A percentile compares a stretch with the other conserved stretches of the same genome.
Evolutionary conservation across 768 basidiomycete genomes (phyloP).

Genomic region (Calocera viscosa): DNA sequence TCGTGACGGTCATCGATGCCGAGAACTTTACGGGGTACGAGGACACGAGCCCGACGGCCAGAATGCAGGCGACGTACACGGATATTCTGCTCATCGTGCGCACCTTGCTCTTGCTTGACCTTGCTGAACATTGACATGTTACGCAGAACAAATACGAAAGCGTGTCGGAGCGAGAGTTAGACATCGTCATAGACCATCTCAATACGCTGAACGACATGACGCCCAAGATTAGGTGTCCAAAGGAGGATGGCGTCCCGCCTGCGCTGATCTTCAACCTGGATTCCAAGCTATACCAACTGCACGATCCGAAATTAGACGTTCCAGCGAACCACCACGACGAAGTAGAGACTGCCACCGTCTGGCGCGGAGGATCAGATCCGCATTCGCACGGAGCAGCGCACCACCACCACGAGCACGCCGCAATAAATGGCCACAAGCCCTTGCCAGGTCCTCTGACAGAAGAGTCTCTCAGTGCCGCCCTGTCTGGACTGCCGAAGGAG

Average conservation of each 20-base stretch:
- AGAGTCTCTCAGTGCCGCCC: conserved; percentile 34
- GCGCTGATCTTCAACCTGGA: conserved; percentile 78
- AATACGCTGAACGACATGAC: conserved; percentile 82
- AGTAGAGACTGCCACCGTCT: conserved; percentile 66
- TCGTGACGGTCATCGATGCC: conserved; percentile 81
- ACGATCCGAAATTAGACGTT: conserved; percentile 19
- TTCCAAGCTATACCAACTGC: conserved; percentile 53
- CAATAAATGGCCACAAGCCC: conserved; percentile 17
- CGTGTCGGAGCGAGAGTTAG: conserved; percentile 62
- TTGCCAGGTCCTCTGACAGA: conserved; percentile 25
- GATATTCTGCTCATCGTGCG: conserved; percentile 76
- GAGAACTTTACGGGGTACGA: conserved; percentile 91
- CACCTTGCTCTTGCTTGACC: conserved; percentile 15
- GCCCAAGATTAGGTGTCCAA: conserved; percentile 63
- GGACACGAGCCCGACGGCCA: conserved; percentile 81
- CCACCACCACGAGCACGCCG: conserved; percentile 10
- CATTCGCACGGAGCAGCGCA: conserved; percentile 9
- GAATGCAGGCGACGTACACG: conserved; percentile 91
- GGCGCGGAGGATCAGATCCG: conserved; percentile 29
- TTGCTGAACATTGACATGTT: not conserved
- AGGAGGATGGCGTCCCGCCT: conserved; percentile 57
- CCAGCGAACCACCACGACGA: conserved; percentile 53
- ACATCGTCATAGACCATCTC: conserved; percentile 75
- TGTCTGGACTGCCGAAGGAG: conserved; percentile 50
- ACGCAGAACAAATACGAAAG: conserved; percentile 82